These are phyloP conservation scores for Aspergillus glaucus DNA, from an alignment of 2,329 filamentous ascomycete species.

Conservation along the genomic window DNA sequence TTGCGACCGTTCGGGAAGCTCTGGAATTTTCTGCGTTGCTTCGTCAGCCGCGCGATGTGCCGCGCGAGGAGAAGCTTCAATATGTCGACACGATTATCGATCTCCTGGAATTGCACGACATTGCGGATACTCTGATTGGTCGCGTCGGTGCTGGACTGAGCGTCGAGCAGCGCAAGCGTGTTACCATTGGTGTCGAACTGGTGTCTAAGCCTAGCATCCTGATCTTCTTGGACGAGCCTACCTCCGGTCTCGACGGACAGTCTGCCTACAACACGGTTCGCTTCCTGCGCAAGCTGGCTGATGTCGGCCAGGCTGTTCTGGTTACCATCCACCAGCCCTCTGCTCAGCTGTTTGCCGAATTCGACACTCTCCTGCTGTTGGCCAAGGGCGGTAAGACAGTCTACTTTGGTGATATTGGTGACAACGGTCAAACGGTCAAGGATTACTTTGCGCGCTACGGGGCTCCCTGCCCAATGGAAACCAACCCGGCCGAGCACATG, in stretches of 20 bases:
- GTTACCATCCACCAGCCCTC: slow-evolving; percentile 67
- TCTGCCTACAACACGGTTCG: slow-evolving; percentile 60
- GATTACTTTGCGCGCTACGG: slow-evolving; percentile 62
- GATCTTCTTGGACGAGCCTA: slow-evolving; percentile 66
- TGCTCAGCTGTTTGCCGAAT: slow-evolving; percentile 60
- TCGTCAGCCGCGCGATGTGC: slow-evolving; percentile 48
- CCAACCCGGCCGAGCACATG: slow-evolving; percentile 57
- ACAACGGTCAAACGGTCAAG: slow-evolving; percentile 57
- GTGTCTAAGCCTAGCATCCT: slow-evolving; percentile 61
- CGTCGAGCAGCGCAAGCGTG: slow-evolving; percentile 62
- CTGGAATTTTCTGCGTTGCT: slow-evolving; percentile 61
- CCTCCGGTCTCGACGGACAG: slow-evolving; percentile 62
- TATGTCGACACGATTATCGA: slow-evolving; percentile 61
- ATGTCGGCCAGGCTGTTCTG: slow-evolving; percentile 60
- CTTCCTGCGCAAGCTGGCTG: slow-evolving; percentile 60
- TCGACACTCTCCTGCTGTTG: slow-evolving; percentile 62
- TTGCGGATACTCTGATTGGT: slow-evolving; percentile 58
- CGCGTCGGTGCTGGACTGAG: slow-evolving; percentile 41
- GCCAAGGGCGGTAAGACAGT: slow-evolving; percentile 63
- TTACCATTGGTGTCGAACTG: slow-evolving; percentile 67
- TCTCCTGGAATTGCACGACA: slow-evolving; percentile 55
- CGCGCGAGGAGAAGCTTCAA: slow-evolving; percentile 54
- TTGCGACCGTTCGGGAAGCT: slow-evolving; percentile 59
- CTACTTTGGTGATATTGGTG: slow-evolving; percentile 63
- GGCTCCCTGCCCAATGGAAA: slow-evolving; percentile 54